Evolutionary conservation across 805 yeast species (phyloP), one percentile per base, ranked within the genome.

Genomic region (Tetrapisispora nanseiensis): DNA sequence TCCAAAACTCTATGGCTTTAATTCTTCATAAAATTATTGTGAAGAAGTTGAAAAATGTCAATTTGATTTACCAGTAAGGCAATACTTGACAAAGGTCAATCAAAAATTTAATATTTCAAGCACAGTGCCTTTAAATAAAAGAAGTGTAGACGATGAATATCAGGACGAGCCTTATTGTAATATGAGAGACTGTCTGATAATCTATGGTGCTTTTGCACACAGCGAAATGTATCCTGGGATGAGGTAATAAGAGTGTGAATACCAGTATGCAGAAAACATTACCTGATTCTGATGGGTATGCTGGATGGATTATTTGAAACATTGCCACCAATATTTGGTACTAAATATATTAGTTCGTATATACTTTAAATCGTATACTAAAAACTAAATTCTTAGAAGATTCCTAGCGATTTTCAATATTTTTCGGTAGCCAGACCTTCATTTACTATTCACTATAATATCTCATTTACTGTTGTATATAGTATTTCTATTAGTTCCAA

Each of bases 271-370:
- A 12, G 33, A 31, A 18, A 31, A 31, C 15, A 31, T 31, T 31
- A 21, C 21, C 9, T 6, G 31, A 28, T 28, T 28, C n/a, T 6
- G n/a, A 13, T 28, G 31, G 31, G 31, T 28, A 28, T 28, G 31
- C n/a, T 28, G 31, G 31, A 28, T 28, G 33, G 33, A 31, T 31
- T 31, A 31, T 31, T 31, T 31, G 18, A 31, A 15, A 31, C 33
- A 16, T 16, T 31, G 33, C 21, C 33, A 31, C 15, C 12, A 31
- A 31, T 31, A 31, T n/a, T n/a, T n/a, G n/a, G n/a, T n/a, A n/a
- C n/a, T n/a, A n/a, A n/a, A n/a, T n/a, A n/a, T n/a, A n/a, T n/a
- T n/a, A n/a, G n/a, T n/a, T n/a, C n/a, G n/a, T n/a, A n/a, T n/a
- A n/a, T n/a, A n/a, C n/a, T n/a, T n/a, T n/a, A n/a, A n/a, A n/a